Base-by-base conservation (phyloP, 139 green algal species). In the Yamagishiella unicocca region DNA sequence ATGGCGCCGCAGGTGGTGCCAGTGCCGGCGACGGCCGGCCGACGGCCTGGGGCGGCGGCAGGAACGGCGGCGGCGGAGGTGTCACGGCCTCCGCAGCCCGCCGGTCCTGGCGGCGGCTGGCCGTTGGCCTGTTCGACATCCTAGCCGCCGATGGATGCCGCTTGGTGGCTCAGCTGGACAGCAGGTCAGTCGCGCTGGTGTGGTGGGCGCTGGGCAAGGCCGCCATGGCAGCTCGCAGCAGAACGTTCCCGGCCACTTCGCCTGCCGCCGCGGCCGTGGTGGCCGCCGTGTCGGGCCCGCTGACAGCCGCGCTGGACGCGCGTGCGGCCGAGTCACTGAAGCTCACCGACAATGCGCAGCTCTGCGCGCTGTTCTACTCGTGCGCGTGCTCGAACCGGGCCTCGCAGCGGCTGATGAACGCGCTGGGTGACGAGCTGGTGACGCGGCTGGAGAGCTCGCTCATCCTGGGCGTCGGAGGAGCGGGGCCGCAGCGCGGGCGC, bases 181-280 rank as follows among this genome's bases (percentile, higher is more conserved):
- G 22, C 3, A 37, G 25, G 50, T 68, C 50, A 2, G 22, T 61
- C 0, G 33, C 50, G 14, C 17, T 53, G 33, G 75, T 82, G 45
- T 67, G 46, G 46, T 82, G 75, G 75, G 21, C 75, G 31, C 75
- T 82, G 31, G 50, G 31, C 50, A 62, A 62, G 43, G 72, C 72
- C 10, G 72, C 72, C 14, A 25, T 45, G 31, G 29, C 33, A 19
- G 50, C 46, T 21, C 70, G 70, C 70, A 5, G 24, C 38, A 78
- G 17, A 25, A 33, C 70, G 38, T 21, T 33, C 40, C 9, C 70
- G 37, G n/a, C 72, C 14, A 43, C 72, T 10, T 19, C 72, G 10
- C 7, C 71, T 2, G 40, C 24, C 3, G 71, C 71, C 40, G 71
- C 71, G 31, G 75, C 75, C 14, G 75, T 53, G 12, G 22, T 68